phyloP scores from a whole-genome alignment of 495 filamentous ascomycete species.

The Xylaria nigripes region DNA sequence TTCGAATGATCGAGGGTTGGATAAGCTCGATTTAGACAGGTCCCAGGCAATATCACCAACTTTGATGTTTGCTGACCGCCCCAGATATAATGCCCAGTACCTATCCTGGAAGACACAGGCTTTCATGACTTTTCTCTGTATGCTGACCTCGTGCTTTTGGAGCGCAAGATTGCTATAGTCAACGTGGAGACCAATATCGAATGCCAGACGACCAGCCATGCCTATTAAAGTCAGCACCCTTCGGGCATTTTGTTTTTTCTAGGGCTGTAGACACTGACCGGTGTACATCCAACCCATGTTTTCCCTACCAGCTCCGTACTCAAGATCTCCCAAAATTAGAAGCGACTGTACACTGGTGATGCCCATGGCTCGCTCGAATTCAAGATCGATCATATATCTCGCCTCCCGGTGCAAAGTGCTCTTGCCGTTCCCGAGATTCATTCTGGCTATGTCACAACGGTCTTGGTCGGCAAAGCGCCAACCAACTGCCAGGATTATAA shows the following conservation, averaged over 20 bases:
- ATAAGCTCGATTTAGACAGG: slow-evolving; percentile 25
- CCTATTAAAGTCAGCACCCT: slow-evolving; percentile 19
- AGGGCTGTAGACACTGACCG: slow-evolving; percentile 19
- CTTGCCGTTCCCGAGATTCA: slow-evolving; percentile 38
- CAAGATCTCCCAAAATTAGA: slow-evolving; percentile 44
- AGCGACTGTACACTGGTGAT: slow-evolving; percentile 44
- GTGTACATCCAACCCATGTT: slow-evolving; percentile 47
- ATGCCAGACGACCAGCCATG: slow-evolving; percentile 41
- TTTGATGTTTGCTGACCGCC: slow-evolving; percentile 45
- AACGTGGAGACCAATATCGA: slow-evolving; percentile 45
- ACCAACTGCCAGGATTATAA: slow-evolving; percentile 45
- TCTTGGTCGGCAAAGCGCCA: slow-evolving; percentile 41
- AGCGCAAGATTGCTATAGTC: slow-evolving; percentile 28
- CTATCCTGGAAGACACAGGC: slow-evolving; percentile 47
- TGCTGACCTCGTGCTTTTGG: slow-evolving; percentile 33
- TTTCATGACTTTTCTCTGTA: slow-evolving; percentile 39
- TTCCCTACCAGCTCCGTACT: slow-evolving; percentile 44
- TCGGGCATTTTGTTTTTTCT: not conserved
- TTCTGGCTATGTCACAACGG: slow-evolving; percentile 40
- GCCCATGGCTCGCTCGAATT: slow-evolving; percentile 43
- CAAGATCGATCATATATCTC: slow-evolving; percentile 44
- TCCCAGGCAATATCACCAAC: slow-evolving; percentile 41
- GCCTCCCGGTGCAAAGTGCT: slow-evolving; percentile 45
- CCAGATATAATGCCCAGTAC: slow-evolving; percentile 44
- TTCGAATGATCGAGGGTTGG: slow-evolving; percentile 12